Percentiles rank a stretch among this genome's conserved stretches.
These are phyloP conservation scores for Globisporangium splendens DNA, from an alignment of 352 stramenopile genomes.

Conservation along the genomic window DNA sequence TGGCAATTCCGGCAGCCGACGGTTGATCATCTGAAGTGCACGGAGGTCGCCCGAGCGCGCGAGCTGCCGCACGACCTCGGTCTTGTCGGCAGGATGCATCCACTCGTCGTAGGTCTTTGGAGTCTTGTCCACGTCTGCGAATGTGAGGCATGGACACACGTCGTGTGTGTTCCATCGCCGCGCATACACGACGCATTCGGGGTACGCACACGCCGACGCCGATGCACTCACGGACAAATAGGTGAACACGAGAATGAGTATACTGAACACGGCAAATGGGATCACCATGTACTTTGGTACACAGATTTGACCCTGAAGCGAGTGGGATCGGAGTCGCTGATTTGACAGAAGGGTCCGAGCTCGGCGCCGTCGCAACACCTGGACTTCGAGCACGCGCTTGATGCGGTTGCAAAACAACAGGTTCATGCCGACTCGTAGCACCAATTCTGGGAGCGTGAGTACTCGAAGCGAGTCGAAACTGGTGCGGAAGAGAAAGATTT, in stretches of 20 bases:
- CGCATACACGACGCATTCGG: constrained; percentile 28
- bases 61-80: background rate
- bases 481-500: constrained; percentile 25
- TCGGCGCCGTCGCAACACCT: constrained; percentile 18
- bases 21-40: constrained; percentile 34
- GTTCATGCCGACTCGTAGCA: constrained; percentile 36
- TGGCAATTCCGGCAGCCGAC: constrained; percentile 14
- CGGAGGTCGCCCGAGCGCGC: constrained; percentile 14
- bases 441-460: constrained; percentile 15
- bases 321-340: background rate
- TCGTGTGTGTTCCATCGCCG: constrained; percentile 10
- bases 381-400: constrained; percentile 28
- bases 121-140: background rate
- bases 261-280: constrained; percentile 15
- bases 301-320: constrained; percentile 3
- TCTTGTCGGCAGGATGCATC: constrained; percentile 1
- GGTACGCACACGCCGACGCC: constrained; percentile 15
- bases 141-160: background rate
- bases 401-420: constrained; percentile 35
- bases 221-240: constrained; percentile 14
- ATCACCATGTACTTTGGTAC: constrained; percentile 20
- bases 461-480: constrained; percentile 37
- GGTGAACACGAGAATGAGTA: constrained; percentile 12
- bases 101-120: constrained; percentile 4
- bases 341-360: background rate